Evolutionary conservation across 2,329 filamentous ascomycete species (phyloP).

Genomic region (Orbilia ellipsospora): DNA sequence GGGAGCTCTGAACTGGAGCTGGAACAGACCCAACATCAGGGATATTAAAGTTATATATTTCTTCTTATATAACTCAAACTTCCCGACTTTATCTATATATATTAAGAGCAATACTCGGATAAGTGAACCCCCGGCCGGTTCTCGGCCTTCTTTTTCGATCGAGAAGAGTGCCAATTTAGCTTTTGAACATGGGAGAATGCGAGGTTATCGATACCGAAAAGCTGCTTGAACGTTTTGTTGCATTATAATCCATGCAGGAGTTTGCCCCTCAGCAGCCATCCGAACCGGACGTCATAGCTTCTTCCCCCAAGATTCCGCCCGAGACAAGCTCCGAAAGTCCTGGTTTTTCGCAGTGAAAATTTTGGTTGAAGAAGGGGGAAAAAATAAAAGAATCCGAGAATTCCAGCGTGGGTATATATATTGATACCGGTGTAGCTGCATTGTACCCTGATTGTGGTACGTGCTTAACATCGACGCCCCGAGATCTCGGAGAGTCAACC

Average conservation of each 20-base stretch:
- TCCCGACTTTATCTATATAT: too few relatives aligned
- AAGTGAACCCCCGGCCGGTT: constrained; percentile 24
- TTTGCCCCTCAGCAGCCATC: constrained; percentile 30
- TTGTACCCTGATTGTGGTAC: background rate
- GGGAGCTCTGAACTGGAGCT: background rate
- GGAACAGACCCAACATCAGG: background rate
- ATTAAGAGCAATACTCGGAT: constrained; percentile 10
- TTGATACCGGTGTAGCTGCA: background rate
- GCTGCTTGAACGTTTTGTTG: constrained; percentile 7
- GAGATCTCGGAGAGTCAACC: background rate
- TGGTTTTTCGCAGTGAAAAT: constrained; percentile 1
- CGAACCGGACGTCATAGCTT: constrained; percentile 40
- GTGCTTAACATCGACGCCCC: background rate
- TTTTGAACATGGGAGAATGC: constrained; percentile 2
- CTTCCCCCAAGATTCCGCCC: constrained; percentile 8
- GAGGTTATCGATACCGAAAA: constrained; percentile 33
- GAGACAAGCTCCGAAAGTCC: constrained; percentile 48
- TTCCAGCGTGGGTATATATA: constrained; percentile 5
- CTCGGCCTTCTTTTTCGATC: constrained; percentile 10
- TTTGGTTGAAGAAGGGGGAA: too few relatives aligned
- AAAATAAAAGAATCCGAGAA: constrained; percentile 5
- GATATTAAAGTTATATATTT: background rate
- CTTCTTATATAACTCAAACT: background rate
- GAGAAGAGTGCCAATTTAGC: constrained; percentile 3
- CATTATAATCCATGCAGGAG: constrained; percentile 25